Evolutionary conservation across 805 yeast species (phyloP), one percentile per base, ranked within the genome.

Genomic region (Yamadazyma kitorensis): DNA sequence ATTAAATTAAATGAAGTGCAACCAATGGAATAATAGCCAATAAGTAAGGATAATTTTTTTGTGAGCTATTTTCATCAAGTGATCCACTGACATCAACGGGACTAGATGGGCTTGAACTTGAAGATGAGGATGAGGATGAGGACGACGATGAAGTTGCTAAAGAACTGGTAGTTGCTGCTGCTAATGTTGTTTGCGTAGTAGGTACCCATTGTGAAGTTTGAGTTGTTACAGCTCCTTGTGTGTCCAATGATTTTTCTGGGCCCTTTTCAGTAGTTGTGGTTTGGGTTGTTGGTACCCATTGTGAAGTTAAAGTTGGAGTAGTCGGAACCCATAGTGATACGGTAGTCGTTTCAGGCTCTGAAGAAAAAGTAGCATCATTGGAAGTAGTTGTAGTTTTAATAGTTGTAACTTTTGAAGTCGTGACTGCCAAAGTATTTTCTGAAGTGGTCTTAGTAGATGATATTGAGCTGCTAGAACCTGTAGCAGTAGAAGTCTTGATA

Each of bases 221-320:
- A 11, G 23, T 23, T 18, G 41, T n/a, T n/a, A n/a, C n/a, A n/a
- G n/a, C n/a, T n/a, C n/a, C n/a, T n/a, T n/a, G n/a, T n/a, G 34
- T 29, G 37, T 25, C 37, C 37, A 33, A 9, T 28, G 24, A 16
- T n/a, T 13, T 29, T 16, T 17, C 23, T 4, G 29, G 11, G 24
- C 17, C 14, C 3, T 28, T 30, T 3, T 11, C 19, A 7, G 27
- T 17, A 10, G 21, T 11, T 19, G 33, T 24, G 5, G 12, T 11
- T 6, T n/a, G 10, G 9, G 32, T 14, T 4, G 28, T 6, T 15
- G 33, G 24, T 7, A 34, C 24, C 30, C 30, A 29, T 25, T 26
- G 24, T 14, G 24, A 20, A 18, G 32, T 21, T 22, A 14, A 16
- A 11, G 23, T 23, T 18, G 41, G 15, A n/a, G 13, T 14, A 12